phyloP scores from a whole-genome alignment of 78 protist species.

The Acrasis kona region DNA sequence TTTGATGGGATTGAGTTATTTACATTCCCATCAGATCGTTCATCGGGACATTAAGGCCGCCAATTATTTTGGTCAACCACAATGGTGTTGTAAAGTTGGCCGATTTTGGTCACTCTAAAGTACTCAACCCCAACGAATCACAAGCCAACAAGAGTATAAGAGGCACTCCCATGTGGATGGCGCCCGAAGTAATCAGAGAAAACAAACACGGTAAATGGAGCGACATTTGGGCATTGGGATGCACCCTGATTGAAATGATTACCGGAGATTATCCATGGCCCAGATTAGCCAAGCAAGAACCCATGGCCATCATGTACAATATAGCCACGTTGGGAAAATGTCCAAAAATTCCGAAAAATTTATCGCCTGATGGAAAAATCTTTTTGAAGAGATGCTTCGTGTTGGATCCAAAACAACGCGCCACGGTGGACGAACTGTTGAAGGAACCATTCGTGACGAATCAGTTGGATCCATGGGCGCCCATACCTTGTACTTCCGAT shows the following conservation, averaged over 20 bases:
- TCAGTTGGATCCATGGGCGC: background rate
- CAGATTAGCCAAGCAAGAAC: background rate
- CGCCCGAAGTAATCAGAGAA: conserved; percentile 22
- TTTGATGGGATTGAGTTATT: conserved; percentile 2
- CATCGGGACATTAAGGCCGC: conserved; percentile 60
- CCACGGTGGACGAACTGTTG: conserved; percentile 1
- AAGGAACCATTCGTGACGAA: background rate
- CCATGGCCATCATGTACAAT: background rate
- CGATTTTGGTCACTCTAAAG: conserved; percentile 52
- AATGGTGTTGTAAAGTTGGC: conserved; percentile 46
- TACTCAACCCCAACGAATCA: background rate
- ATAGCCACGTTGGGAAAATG: background rate
- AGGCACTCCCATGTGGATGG: conserved; percentile 40
- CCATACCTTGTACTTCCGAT: background rate
- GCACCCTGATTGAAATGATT: conserved; percentile 36
- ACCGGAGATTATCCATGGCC: conserved; percentile 30
- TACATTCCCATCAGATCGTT: conserved; percentile 23
- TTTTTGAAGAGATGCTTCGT: conserved; percentile 25
- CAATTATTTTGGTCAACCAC: conserved; percentile 40
- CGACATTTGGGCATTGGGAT: conserved; percentile 32
- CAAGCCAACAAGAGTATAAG: background rate
- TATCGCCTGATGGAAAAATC: background rate
- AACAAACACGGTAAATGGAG: background rate
- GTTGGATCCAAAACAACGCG: conserved; percentile 8
- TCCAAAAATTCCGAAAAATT: conserved; percentile 12